A percentile compares a stretch with the other conserved stretches of the same genome.
Evolutionary conservation across 768 basidiomycete species (phyloP).

Genomic region (Serendipita sp.): DNA sequence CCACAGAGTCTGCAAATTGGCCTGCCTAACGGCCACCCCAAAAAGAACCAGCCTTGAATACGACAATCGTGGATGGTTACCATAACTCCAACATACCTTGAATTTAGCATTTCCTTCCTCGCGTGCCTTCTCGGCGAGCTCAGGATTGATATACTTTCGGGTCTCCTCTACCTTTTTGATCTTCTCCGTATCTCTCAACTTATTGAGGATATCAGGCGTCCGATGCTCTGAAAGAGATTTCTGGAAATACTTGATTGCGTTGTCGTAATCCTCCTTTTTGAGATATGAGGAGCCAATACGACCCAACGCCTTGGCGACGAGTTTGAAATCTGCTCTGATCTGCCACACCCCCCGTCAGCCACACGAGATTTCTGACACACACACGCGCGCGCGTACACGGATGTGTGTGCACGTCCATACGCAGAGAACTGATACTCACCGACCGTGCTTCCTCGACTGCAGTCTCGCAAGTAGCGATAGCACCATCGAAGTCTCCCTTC

Average conservation of each 20-base stretch:
- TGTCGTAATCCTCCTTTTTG: slow-evolving; percentile 56
- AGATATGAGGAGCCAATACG: slow-evolving; percentile 75
- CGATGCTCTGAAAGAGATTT: slow-evolving; percentile 95
- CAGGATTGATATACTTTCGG: slow-evolving; percentile 75
- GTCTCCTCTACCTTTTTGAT: slow-evolving; percentile 57
- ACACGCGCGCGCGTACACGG: no score
- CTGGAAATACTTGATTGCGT: slow-evolving; percentile 80
- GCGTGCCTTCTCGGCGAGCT: slow-evolving; percentile 61
- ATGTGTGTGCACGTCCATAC: neutral
- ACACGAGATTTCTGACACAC: no score
- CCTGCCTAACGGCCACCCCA: slow-evolving; percentile 26
- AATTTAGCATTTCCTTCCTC: slow-evolving; percentile 88
- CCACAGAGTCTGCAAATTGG: slow-evolving; percentile 83
- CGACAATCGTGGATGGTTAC: neutral
- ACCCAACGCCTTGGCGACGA: slow-evolving; percentile 86
- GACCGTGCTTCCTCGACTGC: slow-evolving; percentile 90
- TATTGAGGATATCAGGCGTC: slow-evolving; percentile 79
- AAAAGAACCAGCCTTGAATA: neutral
- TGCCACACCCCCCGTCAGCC: slow-evolving; percentile 17
- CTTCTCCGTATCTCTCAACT: slow-evolving; percentile 71
- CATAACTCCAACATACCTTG: slow-evolving; percentile 32
- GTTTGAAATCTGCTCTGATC: slow-evolving; percentile 85
- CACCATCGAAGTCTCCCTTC: slow-evolving; percentile 78
- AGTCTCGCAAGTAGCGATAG: slow-evolving; percentile 83
- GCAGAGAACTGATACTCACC: slow-evolving; percentile 24